Evolutionary conservation across 345 rosid genomes (phyloP), one percentile per base, ranked within the genome.

Genomic region (Rhodamnia rubescens): DNA sequence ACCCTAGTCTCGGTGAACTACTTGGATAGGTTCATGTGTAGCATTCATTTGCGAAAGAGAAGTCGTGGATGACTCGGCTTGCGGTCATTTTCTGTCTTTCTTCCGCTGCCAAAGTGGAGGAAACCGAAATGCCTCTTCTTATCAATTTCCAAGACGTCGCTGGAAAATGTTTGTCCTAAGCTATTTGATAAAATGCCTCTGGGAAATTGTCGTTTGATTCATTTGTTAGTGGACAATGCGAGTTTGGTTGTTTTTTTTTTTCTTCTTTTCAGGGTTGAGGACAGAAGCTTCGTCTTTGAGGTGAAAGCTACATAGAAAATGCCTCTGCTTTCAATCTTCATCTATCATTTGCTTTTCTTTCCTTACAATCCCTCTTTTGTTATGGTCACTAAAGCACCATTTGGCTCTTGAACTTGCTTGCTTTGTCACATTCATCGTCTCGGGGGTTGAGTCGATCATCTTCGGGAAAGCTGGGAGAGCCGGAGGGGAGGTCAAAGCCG

Each of bases 31-130:
- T 94, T 94, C 87, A 87, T 92, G 69, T 85, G 89, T 87, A 88
- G 86, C 27, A 82, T 83, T 36, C 53, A 16, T 7, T 55, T 22
- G 56, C 91, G 58, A 85, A 84, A n/a, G 89, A 90, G 78, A 90
- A 92, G 87, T 94, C 94, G 21, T 93, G 98, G 98, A 90, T 90
- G 94, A 85, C 87, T 83, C 96, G 92, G 55, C 90, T 95, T 6
- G 86, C 89, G 18, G 94, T 94, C 40, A 94, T 93, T 59, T 93
- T 94, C 82, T 91, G 94, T 83, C 90, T 95, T 57, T 93, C 89
- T 95, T n/a, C n/a, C 51, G 93, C 96, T 8, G 94, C 96, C 82
- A 87, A 87, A 61, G 84, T 84, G 44, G 84, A 78, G 81, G 88
- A 87, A 84, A 87, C 84, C 58, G 52, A 86, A 53, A 95, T 93